Evolutionary conservation across 345 rosid genomes (phyloP), one percentile per base, ranked within the genome.

Genomic region (Ceriops tagal): DNA sequence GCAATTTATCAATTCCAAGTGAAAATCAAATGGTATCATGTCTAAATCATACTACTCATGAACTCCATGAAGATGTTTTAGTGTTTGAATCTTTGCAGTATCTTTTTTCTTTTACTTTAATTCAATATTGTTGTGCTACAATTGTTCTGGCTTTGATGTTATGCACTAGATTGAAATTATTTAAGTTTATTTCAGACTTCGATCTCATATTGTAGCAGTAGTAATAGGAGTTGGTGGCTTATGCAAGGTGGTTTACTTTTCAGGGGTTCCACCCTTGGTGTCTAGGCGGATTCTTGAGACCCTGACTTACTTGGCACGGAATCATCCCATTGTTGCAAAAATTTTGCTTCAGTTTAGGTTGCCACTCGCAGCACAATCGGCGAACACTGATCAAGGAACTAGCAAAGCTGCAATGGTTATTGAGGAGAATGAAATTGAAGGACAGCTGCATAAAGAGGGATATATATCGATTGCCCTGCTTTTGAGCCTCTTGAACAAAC

Each of bases 271-370:
- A 80, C 98, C 96, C 47, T 69, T 91, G 82, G 89, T 91, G 68
- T 93, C 95, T 53, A 89, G 97, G 53, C 95, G 97, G 67, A 83
- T 91, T 61, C 95, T 93, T 71, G 98, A 93, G 83, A 89, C 86
- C 1, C 73, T 93, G 76, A 91, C 97, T 61, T 88, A 88, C 79
- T 74, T 91, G 88, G 89, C 96, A 34, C 87, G 92, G 51, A 88
- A 91, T 71, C 98, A 93, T 86, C 87, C 86, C 53, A 74, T 75
- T 47, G 91, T 93, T 53, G 95, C 98, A 15, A 91, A 86, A 79
- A 86, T 89, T 69, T 78, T 93, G 72, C 96, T 93, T 70, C 89
- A 87, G 74, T 77, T 80, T 68, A 85, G 78, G 75, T 83, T 87
- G 60, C 82, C 91, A 56, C 80, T 83, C 26, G 78, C 88, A 61